Base-by-base conservation (phyloP, 371 early-diverging fungal genomes). In the Mucor indicus region DNA sequence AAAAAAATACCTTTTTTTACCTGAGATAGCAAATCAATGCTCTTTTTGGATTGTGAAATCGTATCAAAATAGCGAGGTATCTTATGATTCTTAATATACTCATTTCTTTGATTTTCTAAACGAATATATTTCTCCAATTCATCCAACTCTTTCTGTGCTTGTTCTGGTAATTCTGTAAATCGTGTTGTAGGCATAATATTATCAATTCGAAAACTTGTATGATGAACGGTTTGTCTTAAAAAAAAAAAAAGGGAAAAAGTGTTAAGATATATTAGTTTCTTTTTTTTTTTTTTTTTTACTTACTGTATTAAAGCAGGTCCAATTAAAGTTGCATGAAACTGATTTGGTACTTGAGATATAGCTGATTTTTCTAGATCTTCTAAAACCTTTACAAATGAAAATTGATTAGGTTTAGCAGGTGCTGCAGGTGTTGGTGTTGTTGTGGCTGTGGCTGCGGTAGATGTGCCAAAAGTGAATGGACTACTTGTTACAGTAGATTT, bases 201-300 rank as follows among this genome's bases (percentile, higher is more conserved):
- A 30, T 75, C 75, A 30, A 67, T 71, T 38, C 67, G 51, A 50
- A 75, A 75, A 52, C 52, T 69, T 8, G 73, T 72, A 40, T 67
- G 46, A n/a, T 51, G 52, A 13, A 68, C 59, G 19, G 52, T 44
- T 44, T 72, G 69, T 15, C 56, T 60, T 43, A 31, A 40, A 38
- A 32, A 29, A 41, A 27, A 19, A 5, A 20, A 0, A 22, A 24
- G 20, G 40, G n/a, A 36, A 35, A 42, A 17, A 35, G 8, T 3
- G 32, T 40, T 3, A 12, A 10, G 4, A 23, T 19, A 13, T 11
- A 43, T 32, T 24, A 38, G 12, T 1, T 29, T 6, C 30, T 25
- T 6, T 35, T 12, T 13, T 21, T 23, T 32, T 5, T 25, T n/a
- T 29, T 38, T 33, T 35, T 32, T 10, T n/a, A 61, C 64, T 53